phyloP scores from a whole-genome alignment of 169 alveolate species.

The Plasmodium gonderi region DNA sequence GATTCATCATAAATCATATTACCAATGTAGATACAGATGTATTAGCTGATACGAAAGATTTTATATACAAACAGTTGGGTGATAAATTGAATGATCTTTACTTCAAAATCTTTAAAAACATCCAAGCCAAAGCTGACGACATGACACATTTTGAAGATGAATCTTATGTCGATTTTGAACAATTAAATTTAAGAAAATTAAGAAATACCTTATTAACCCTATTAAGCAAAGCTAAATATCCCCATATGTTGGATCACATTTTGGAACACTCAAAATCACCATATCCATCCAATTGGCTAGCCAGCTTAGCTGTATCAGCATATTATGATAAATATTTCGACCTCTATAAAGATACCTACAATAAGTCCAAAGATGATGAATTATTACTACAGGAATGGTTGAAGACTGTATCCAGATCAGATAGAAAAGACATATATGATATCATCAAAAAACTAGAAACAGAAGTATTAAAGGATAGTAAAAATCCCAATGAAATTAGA shows the following conservation, averaged over 20 bases:
- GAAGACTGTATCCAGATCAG: conserved; percentile 81
- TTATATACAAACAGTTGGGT: conserved; percentile 48
- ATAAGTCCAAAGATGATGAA: conserved; percentile 69
- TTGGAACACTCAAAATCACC: conserved; percentile 50
- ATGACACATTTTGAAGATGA: conserved; percentile 69
- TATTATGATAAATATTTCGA: conserved; percentile 39
- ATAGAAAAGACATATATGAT: conserved; percentile 77
- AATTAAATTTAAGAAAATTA: conserved; percentile 60
- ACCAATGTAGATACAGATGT: conserved; percentile 56
- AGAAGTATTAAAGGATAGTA: conserved; percentile 80
- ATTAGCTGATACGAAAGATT: conserved; percentile 48
- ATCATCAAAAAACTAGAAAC: conserved; percentile 73
- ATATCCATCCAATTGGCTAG: conserved; percentile 69
- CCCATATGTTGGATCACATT: conserved; percentile 31
- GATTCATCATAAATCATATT: conserved; percentile 24
- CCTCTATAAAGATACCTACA: conserved; percentile 43
- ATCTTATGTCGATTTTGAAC: conserved; percentile 74
- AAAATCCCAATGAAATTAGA: conserved; percentile 84
- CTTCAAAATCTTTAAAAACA: conserved; percentile 8
- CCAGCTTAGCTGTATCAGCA: conserved; percentile 60
- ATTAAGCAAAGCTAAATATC: conserved; percentile 57
- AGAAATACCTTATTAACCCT: conserved; percentile 33
- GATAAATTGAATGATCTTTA: conserved; percentile 14
- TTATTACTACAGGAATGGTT: conserved; percentile 85
- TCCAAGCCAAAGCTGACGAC: conserved; percentile 40